Conservation (phyloP, 129 eudicot species). For the Erigeron canadensis region DNA sequence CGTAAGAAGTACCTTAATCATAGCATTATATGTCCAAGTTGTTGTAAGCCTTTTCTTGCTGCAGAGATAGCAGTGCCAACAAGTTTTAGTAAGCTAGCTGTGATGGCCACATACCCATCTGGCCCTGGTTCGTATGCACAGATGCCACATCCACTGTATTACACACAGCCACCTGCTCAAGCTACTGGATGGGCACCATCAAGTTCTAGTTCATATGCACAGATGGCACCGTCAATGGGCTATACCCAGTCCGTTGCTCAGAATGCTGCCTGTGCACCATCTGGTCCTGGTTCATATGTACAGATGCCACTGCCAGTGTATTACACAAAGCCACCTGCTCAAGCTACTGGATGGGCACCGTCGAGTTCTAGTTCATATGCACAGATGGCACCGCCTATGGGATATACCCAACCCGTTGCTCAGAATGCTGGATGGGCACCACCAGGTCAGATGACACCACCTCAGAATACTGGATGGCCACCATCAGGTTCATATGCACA, state of each 20-base stretch:
- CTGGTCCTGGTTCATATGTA: neutral
- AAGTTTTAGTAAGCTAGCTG: conserved; percentile 17
- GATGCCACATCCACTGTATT: neutral
- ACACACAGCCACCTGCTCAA: neutral
- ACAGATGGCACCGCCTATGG: conserved; percentile 33
- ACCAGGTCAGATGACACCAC: conserved; percentile 22
- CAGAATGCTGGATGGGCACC: no score
- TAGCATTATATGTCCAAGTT: conserved; percentile 55
- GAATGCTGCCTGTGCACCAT: no score
- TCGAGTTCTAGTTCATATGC: neutral
- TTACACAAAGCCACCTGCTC: neutral
- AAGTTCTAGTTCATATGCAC: neutral
- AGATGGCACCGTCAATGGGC: conserved; percentile 36
- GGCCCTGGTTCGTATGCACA: no score
- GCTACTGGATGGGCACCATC: neutral
- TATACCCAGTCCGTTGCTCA: no score
- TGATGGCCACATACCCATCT: neutral
- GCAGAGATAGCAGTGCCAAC: conserved; percentile 56
- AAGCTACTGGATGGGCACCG: neutral
- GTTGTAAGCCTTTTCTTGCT: conserved; percentile 59
- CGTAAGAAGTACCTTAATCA: no score
- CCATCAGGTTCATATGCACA: no score
- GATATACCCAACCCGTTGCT: conserved; percentile 20
- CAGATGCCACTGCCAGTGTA: no score
- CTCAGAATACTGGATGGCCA: no score